Percentiles rank a stretch among this genome's conserved stretches.
phyloP scores from a whole-genome alignment of 176 grass and related monocot species.

The Typha latifolia region DNA sequence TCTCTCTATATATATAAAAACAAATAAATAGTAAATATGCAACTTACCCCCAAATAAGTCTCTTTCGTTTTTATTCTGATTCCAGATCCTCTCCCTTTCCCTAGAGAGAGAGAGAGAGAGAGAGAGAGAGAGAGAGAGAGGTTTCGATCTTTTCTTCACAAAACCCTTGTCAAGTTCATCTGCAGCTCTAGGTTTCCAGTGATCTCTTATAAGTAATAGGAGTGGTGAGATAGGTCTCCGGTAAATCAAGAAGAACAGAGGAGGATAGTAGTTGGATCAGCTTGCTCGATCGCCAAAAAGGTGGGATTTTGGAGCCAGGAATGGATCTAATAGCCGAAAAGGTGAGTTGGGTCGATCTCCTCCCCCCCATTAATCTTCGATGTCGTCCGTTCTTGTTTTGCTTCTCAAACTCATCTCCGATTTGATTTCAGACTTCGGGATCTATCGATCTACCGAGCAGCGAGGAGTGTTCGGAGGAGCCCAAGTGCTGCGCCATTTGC shows the following conservation, averaged over 20 bases:
- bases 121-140: neutral
- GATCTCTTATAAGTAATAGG: too few species aligned
- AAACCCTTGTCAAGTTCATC: neutral
- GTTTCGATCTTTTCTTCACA: neutral
- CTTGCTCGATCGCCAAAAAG: neutral
- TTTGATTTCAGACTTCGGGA: neutral
- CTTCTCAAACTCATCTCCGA: neutral
- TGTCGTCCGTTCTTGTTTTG: neutral
- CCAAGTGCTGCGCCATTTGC: slow-evolving; percentile 57
- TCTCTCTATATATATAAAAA: neutral
- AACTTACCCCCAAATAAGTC: neutral
- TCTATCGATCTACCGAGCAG: neutral
- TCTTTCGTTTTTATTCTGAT: neutral
- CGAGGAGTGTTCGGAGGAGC: neutral
- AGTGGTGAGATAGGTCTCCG: too few species aligned
- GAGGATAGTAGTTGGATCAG: neutral
- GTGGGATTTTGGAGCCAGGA: neutral
- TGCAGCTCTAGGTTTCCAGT: neutral
- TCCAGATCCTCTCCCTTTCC: neutral
- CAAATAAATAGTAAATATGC: neutral
- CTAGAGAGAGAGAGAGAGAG: too few species aligned
- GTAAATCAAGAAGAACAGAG: neutral
- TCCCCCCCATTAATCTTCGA: neutral
- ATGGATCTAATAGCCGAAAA: neutral
- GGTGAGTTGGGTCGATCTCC: slow-evolving; percentile 4